These are phyloP conservation scores for Kluyveromyces nonfermentans DNA, from an alignment of 805 yeast genomes.

Conservation along the genomic window DNA sequence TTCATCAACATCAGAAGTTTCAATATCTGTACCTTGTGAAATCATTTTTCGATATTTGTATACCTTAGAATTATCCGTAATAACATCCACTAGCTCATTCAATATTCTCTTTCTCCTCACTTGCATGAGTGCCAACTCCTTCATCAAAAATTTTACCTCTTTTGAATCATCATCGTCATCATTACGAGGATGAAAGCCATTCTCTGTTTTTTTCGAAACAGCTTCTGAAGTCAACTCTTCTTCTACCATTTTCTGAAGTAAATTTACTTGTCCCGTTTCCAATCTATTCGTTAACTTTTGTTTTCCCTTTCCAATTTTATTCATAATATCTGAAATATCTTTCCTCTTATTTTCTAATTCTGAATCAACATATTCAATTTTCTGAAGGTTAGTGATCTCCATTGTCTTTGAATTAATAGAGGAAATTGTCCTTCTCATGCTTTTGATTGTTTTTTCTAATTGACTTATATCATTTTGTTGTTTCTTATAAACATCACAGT, in stretches of 20 bases:
- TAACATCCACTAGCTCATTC: slow-evolving; percentile 25
- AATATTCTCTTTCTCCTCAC: slow-evolving; percentile 31
- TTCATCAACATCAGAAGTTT: slow-evolving; percentile 56
- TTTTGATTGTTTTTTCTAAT: slow-evolving; percentile 18
- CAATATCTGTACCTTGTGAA: slow-evolving; percentile 58
- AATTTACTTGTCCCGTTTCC: slow-evolving; percentile 25
- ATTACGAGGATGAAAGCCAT: no score
- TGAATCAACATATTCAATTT: slow-evolving; percentile 71
- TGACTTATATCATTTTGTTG: slow-evolving; percentile 34
- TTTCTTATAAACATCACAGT: slow-evolving; percentile 42
- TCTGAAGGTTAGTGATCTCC: slow-evolving; percentile 50
- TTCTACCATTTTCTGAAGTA: slow-evolving; percentile 9
- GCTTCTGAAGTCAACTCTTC: slow-evolving; percentile 4
- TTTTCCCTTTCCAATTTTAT: slow-evolving; percentile 13
- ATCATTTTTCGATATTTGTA: slow-evolving; percentile 61
- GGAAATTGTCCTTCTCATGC: slow-evolving; percentile 16
- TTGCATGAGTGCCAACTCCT: slow-evolving; percentile 36
- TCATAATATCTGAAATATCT: slow-evolving; percentile 9
- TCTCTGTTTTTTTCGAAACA: background rate
- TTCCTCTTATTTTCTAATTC: slow-evolving; percentile 31
- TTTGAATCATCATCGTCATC: slow-evolving; percentile 14
- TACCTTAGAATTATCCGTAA: slow-evolving; percentile 42
- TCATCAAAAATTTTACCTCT: slow-evolving; percentile 12
- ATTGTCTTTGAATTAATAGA: slow-evolving; percentile 18
- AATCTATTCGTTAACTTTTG: slow-evolving; percentile 16